Evolutionary conservation across 805 yeast genomes (phyloP), one percentile per base, ranked within the genome.

Genomic region (Candida sanyiensis): DNA sequence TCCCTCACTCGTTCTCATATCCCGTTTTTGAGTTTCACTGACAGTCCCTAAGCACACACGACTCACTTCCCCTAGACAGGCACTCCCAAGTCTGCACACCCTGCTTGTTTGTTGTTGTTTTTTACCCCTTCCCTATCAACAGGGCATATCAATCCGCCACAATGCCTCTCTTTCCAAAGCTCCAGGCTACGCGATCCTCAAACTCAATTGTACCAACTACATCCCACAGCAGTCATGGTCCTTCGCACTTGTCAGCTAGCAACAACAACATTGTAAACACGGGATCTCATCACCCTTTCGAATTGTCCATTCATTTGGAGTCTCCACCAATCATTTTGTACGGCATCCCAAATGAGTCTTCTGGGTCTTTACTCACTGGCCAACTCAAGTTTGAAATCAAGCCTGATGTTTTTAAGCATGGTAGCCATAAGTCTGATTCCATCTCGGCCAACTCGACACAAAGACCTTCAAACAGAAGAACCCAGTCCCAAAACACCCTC

Each of bases 241-340:
- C 22, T 5, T 27, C 38, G 3, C 35, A 23, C 6, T 21, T 19
- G 9, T 7, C 38, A 10, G 11, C 37, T 7, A 30, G 20, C 31
- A 42, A 31, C 33, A 50, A 48, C 46, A 51, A 49, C 40, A 40
- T 49, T 21, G 51, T 42, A 23, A 45, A 49, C 31, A 42, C 47
- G n/a, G 48, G 44, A 6, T 25, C 39, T 1, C 43, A 44, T 5
- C 61, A 58, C 26, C 72, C 73, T 1, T 58, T 73, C 24, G 66
- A 71, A 24, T 59, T 85, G 10, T 56, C 77, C 1, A 70, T 89
- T 24, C 69, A 70, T 27, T 66, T 93, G 17, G 99, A 93, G 56
- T 81, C 94, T 2, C 97, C 97, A 1, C 98, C 99, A 0, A 70
- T 89, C 27, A 75, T 86, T 33, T 63, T 93, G 39, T 90, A 84